Conservation (phyloP, 1,284 basidiomycete species). For the Ceratobasidium sp. region DNA sequence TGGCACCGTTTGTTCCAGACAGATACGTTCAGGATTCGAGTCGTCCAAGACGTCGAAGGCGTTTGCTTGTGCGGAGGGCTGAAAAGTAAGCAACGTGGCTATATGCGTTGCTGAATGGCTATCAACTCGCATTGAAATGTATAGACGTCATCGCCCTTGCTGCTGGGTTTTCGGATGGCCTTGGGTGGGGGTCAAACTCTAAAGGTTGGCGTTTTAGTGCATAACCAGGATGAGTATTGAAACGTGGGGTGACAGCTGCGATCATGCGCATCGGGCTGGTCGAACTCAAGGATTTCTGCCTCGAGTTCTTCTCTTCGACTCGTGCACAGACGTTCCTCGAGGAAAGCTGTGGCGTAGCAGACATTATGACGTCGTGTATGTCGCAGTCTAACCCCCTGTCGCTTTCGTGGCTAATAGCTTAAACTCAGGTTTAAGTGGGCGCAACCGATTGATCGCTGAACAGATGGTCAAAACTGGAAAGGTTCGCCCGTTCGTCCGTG, state of each 20-base stretch:
- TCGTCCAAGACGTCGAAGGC: conserved; percentile 55
- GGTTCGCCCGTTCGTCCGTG: conserved; percentile 51
- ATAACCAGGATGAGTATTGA: background rate
- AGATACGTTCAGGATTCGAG: conserved; percentile 52
- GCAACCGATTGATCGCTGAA: conserved; percentile 60
- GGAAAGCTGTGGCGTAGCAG: conserved; percentile 63
- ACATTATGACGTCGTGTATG: conserved; percentile 58
- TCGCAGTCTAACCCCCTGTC: background rate
- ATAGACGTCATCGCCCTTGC: conserved; percentile 55
- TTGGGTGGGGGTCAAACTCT: conserved; percentile 56
- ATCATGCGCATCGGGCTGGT: conserved; percentile 62
- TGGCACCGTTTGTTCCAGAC: conserved; percentile 55
- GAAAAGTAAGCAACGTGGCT: conserved; percentile 48
- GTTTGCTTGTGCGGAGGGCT: conserved; percentile 57
- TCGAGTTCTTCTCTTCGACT: conserved; percentile 63
- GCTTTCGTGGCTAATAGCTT: background rate
- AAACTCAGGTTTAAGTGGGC: conserved; percentile 56
- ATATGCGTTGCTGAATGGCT: background rate
- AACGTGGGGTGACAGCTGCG: conserved; percentile 47
- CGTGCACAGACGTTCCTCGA: conserved; percentile 58
- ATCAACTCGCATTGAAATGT: background rate
- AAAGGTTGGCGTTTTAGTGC: conserved; percentile 47
- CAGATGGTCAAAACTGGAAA: conserved; percentile 58
- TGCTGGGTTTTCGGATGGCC: conserved; percentile 55
- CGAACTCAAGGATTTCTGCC: conserved; percentile 57